These are phyloP conservation scores for Silene latifolia DNA, from an alignment of 148 eudicot species.

Conservation along the genomic window DNA sequence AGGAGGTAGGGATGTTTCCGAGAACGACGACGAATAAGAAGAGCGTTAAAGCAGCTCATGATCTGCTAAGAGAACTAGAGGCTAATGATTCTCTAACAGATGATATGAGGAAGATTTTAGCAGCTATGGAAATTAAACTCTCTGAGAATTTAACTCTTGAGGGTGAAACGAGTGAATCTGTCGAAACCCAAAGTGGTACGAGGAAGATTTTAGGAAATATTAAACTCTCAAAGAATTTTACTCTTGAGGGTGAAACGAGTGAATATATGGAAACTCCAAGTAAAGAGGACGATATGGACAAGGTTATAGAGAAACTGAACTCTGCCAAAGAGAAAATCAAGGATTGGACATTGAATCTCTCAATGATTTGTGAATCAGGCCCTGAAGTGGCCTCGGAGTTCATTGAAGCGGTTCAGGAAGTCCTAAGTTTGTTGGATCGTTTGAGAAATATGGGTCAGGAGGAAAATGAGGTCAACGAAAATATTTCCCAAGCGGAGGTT, in stretches of 20 bases:
- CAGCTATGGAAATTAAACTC: conserved; percentile 43
- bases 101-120: conserved; percentile 47
- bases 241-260: conserved; percentile 26
- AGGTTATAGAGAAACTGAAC: conserved; percentile 46
- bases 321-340: conserved; percentile 49
- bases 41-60: not conserved
- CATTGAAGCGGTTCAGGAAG: conserved; percentile 24
- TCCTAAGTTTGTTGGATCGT: conserved; percentile 12
- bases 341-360: conserved; percentile 41
- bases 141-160: conserved; percentile 32
- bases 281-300: conserved; percentile 22
- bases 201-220: conserved; percentile 59
- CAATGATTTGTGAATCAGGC: conserved; percentile 30
- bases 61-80: not conserved
- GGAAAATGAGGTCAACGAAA: conserved; percentile 18
- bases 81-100: not conserved
- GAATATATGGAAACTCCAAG: conserved; percentile 12
- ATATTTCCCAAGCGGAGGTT: conserved; percentile 24
- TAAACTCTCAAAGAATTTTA: conserved; percentile 39
- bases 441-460: conserved; percentile 17
- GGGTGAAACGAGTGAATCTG: conserved; percentile 23
- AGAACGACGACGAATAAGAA: not conserved
- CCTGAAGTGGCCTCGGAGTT: conserved; percentile 25
- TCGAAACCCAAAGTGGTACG: conserved; percentile 19
- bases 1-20: not conserved